A percentile compares a stretch with the other conserved stretches of the same genome.
These are phyloP conservation scores for Acaromyces ingoldii DNA, from an alignment of 1,284 basidiomycete genomes.

Conservation along the genomic window DNA sequence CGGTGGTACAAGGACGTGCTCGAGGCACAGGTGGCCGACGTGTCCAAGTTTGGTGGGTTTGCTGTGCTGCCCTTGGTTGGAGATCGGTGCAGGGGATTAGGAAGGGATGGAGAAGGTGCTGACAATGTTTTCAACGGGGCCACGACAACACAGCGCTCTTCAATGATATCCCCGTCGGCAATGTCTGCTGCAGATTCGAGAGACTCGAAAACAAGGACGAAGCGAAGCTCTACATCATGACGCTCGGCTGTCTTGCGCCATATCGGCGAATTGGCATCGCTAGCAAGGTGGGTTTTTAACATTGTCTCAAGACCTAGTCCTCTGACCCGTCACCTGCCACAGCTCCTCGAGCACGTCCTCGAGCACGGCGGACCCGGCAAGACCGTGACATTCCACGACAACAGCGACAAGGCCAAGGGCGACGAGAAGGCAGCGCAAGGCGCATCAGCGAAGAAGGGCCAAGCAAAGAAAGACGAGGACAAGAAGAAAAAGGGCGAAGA, in stretches of 20 bases:
- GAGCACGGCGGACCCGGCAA: slow-evolving; percentile 34
- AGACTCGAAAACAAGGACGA: slow-evolving; percentile 11
- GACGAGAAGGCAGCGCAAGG: slow-evolving; percentile 23
- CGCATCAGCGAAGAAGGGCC: slow-evolving; percentile 12
- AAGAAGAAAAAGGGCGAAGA: slow-evolving; percentile 7
- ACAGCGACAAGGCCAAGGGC: slow-evolving; percentile 25
- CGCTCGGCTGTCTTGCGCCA: slow-evolving; percentile 52
- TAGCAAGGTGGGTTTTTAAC: slow-evolving; percentile 8
- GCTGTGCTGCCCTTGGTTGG: neutral
- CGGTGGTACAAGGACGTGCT: slow-evolving; percentile 45
- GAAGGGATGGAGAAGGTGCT: neutral
- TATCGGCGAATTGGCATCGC: slow-evolving; percentile 53
- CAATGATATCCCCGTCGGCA: slow-evolving; percentile 53
- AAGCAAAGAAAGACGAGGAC: slow-evolving; percentile 19
- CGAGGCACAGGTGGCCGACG: slow-evolving; percentile 23
- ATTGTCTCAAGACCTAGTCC: neutral
- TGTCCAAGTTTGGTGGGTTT: slow-evolving; percentile 42
- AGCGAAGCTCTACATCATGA: slow-evolving; percentile 52
- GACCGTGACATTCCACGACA: neutral
- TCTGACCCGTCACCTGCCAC: slow-evolving; percentile 3
- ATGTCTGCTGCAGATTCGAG: slow-evolving; percentile 51
- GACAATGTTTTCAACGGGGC: no score
- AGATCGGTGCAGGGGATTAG: neutral
- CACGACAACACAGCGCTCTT: slow-evolving; percentile 38
- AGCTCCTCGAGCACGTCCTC: slow-evolving; percentile 48